Conservation (phyloP, 2,329 filamentous ascomycete genomes). For the Aspergillus fijiensis region DNA sequence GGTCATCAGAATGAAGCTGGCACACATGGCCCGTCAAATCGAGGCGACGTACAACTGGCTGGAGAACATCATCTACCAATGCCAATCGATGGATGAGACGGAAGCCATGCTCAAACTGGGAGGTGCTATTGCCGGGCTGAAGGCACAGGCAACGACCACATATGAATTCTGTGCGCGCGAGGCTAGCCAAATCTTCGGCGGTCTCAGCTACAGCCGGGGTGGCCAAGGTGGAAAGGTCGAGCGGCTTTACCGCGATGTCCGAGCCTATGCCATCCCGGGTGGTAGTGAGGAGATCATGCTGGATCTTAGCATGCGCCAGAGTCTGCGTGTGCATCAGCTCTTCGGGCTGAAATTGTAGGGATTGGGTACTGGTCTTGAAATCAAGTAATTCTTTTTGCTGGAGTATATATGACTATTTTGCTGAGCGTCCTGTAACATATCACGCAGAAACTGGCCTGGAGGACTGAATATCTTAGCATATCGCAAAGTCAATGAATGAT, state of each 20-base stretch:
- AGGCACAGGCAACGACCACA: conserved; percentile 88
- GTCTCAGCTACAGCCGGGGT: conserved; percentile 84
- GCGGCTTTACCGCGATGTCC: conserved; percentile 88
- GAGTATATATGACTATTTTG: conserved; percentile 9
- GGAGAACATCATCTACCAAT: conserved; percentile 92
- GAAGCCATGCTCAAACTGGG: conserved; percentile 96
- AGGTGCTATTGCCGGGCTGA: conserved; percentile 87
- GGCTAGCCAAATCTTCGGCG: conserved; percentile 96
- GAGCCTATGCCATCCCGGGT: conserved; percentile 94
- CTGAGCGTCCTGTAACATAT: conserved; percentile 15
- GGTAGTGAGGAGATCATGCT: conserved; percentile 99
- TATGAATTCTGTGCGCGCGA: conserved; percentile 98
- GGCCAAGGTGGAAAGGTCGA: conserved; percentile 96
- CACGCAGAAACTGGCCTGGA: background rate
- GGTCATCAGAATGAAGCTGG: conserved; percentile 95
- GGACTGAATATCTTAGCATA: background rate
- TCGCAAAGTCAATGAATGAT: background rate
- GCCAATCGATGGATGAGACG: conserved; percentile 85
- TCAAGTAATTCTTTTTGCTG: conserved; percentile 1
- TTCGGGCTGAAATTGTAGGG: conserved; percentile 90
- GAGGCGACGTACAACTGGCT: conserved; percentile 97
- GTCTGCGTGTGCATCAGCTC: conserved; percentile 80
- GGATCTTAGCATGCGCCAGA: conserved; percentile 90
- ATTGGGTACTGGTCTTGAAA: background rate
- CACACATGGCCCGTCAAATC: conserved; percentile 97